Conservation (phyloP, 306 rosid species). For the Luffa acutangula region DNA sequence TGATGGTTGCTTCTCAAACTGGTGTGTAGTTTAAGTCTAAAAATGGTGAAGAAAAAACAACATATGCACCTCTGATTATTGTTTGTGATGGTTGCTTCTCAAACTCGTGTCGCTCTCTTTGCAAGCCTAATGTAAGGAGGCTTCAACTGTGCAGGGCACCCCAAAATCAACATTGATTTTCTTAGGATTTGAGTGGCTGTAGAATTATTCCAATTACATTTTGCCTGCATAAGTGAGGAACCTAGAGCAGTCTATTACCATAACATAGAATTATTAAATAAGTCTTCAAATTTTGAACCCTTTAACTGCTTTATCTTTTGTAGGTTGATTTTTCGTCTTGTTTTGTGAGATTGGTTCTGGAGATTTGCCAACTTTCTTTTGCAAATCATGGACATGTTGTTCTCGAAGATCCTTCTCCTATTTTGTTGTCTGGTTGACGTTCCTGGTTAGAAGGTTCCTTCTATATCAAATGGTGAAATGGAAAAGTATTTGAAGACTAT, state of each 20-base stretch:
- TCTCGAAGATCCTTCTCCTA: constrained; percentile 82
- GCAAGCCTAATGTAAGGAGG: too few relatives aligned
- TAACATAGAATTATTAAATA: too few relatives aligned
- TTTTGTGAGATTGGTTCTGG: constrained; percentile 75
- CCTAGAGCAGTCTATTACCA: too few relatives aligned
- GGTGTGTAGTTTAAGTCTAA: too few relatives aligned
- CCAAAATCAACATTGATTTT: neutral
- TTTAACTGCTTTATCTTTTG: constrained; percentile 6
- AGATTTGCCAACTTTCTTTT: constrained; percentile 74
- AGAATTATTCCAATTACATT: neutral
- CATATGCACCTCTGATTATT: too few relatives aligned
- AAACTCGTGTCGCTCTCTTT: too few relatives aligned
- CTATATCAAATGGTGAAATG: constrained; percentile 87
- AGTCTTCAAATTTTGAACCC: too few relatives aligned
- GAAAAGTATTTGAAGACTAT: constrained; percentile 61
- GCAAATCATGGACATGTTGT: constrained; percentile 81
- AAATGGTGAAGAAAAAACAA: too few relatives aligned
- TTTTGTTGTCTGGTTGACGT: constrained; percentile 82
- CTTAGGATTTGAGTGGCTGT: neutral
- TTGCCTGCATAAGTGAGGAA: too few relatives aligned
- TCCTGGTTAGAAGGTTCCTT: constrained; percentile 88
- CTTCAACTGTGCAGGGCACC: neutral
- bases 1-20: too few relatives aligned
- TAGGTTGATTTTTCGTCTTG: constrained; percentile 88
- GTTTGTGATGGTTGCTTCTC: too few relatives aligned